A percentile compares a stretch with the other conserved stretches of the same genome.
Evolutionary conservation across 1,284 basidiomycete genomes (phyloP).

Genomic region (Wallemia hederae): DNA sequence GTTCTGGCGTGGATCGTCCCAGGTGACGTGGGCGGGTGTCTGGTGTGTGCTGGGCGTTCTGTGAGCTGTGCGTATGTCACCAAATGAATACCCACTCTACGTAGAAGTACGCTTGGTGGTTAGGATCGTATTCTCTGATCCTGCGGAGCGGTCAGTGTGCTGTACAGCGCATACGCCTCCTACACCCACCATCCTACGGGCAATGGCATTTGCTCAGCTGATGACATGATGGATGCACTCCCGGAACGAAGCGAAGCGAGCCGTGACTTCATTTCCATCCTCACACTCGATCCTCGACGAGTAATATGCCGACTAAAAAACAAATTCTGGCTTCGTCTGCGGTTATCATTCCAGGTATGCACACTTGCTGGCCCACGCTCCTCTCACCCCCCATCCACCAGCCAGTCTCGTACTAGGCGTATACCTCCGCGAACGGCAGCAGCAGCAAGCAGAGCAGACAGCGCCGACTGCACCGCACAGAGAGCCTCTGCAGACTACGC

Average conservation of each 20-base stretch:
- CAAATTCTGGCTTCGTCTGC: neutral
- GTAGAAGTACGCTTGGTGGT: neutral
- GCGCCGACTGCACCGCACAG: neutral
- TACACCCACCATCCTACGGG: neutral
- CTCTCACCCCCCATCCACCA: neutral
- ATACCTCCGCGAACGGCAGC: conserved; percentile 1
- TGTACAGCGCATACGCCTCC: neutral
- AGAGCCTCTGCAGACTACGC: neutral
- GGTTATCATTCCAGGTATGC: neutral
- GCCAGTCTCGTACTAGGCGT: neutral
- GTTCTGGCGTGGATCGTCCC: neutral
- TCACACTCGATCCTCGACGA: too few species aligned
- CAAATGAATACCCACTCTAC: neutral
- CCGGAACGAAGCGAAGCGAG: too few species aligned
- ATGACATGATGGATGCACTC: too few species aligned
- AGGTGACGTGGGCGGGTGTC: neutral
- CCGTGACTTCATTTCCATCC: neutral
- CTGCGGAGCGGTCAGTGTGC: neutral
- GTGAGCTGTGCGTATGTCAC: neutral
- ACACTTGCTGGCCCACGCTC: neutral
- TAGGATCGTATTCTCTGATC: neutral
- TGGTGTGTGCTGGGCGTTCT: neutral
- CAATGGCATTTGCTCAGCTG: neutral
- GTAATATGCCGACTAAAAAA: neutral
- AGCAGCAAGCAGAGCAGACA: neutral